Evolutionary conservation across 1,284 basidiomycete genomes (phyloP).

Genomic region (Tilletia setariae): DNA sequence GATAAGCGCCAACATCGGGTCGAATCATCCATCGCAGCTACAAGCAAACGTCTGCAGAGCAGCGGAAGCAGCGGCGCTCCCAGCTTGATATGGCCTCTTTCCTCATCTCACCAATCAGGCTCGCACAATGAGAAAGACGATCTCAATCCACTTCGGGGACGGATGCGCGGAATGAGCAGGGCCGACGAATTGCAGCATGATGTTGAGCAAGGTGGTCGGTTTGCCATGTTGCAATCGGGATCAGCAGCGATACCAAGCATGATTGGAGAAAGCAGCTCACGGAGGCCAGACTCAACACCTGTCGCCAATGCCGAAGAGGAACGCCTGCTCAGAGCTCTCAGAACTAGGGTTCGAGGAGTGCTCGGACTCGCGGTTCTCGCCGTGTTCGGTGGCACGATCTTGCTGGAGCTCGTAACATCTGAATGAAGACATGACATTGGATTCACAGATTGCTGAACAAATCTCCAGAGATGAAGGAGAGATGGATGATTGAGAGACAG

Average conservation of each 20-base stretch:
- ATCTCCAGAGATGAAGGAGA: too few relatives aligned
- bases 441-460: too few relatives aligned
- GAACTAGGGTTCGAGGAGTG: neutral
- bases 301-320: neutral
- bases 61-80: too few relatives aligned
- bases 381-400: constrained; percentile 2
- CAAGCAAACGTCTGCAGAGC: too few relatives aligned
- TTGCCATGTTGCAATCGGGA: neutral
- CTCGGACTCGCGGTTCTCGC: neutral
- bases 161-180: too few relatives aligned
- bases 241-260: neutral
- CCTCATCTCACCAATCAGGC: too few relatives aligned
- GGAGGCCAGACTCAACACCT: neutral
- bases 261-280: neutral
- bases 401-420: neutral
- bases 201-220: neutral
- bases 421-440: too few relatives aligned
- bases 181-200: too few relatives aligned
- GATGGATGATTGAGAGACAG: too few relatives aligned
- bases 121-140: neutral
- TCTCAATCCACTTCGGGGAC: neutral
- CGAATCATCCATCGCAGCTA: neutral
- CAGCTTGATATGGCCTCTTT: too few relatives aligned
- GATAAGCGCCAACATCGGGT: neutral
- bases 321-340: neutral